These are phyloP conservation scores for Wilcoxina mikolae DNA, from an alignment of 495 filamentous ascomycete species.

Conservation along the genomic window DNA sequence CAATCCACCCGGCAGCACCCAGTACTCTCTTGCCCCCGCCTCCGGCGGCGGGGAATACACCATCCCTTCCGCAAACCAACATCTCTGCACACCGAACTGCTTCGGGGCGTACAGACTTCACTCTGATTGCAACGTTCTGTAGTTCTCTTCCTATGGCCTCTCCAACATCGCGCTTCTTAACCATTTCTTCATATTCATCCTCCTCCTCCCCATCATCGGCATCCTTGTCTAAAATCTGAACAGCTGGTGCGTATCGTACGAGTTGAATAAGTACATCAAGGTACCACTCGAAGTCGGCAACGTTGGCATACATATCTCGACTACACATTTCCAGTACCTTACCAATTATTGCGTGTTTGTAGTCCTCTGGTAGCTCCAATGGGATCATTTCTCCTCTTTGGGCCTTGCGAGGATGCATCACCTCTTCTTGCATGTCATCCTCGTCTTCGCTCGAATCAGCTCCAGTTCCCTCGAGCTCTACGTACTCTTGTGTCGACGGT, in stretches of 20 bases:
- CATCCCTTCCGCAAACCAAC: constrained; percentile 40
- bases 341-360: constrained; percentile 60
- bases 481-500: constrained; percentile 44
- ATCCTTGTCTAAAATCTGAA: constrained; percentile 15
- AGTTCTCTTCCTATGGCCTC: constrained; percentile 69
- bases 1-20: constrained; percentile 62
- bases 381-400: constrained; percentile 9
- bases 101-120: constrained; percentile 59
- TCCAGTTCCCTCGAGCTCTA: constrained; percentile 27
- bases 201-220: constrained; percentile 17
- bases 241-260: constrained; percentile 47
- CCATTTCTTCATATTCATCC: constrained; percentile 19
- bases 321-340: constrained; percentile 82
- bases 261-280: constrained; percentile 70
- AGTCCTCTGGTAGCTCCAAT: constrained; percentile 56
- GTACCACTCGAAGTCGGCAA: constrained; percentile 94
- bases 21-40: constrained; percentile 42
- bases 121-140: constrained; percentile 80
- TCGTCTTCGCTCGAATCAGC: constrained; percentile 22
- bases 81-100: constrained; percentile 75
- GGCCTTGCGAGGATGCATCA: constrained; percentile 16
- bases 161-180: constrained; percentile 38
- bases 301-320: constrained; percentile 68
- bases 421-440: constrained; percentile 24
- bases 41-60: constrained; percentile 35